Base-by-base conservation (phyloP, 257 asterid genomes). In the Gentiana macrophylla region DNA sequence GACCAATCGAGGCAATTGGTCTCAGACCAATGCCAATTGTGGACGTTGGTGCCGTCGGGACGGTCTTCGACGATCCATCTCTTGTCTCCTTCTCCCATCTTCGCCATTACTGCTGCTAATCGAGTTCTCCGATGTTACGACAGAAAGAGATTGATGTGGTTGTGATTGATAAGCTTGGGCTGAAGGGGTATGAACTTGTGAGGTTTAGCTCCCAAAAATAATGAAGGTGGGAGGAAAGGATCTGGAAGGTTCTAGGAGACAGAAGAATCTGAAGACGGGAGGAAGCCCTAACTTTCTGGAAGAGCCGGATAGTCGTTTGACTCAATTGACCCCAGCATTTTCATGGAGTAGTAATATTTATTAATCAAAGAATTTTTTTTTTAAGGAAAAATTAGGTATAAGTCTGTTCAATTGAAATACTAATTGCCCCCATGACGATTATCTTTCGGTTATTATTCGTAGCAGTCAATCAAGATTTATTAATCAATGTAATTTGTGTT, bases 21-120 rank as follows among this genome's bases (percentile, higher is more conserved):
- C 54, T 90, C 96, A 3, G 96, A 71, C 98, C 96, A 91, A 78
- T 91, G 98, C 98, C 96, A 91, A 56, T 91, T 84, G 79, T 91
- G 98, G 65, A 91, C 96, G 62, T 91, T 91, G 68, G 96, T 70
- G 59, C 98, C 98, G 66, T 91, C 98, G 15, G 94, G 67, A 1
- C 96, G 89, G 71, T 91, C 98, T 60, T 84, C 86, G 1, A 91
- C 98, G 82, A 91, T 91, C 98, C 96, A 91, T 6, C 98, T 77
- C 62, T 82, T 80, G 80, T 91, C 98, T 24, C 98, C 98, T 71
- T 87, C 95, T 3, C 98, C 98, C 61, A 80, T 1, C 66, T 47
- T 83, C 43, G 98, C 98, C 98, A 90, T 90, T 57, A n/a, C 11
- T 33, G 47, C 6, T 36, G 47, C 32, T 3, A 5, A 1, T 15